phyloP scores from a whole-genome alignment of 495 filamentous ascomycete genomes.

The Neurospora sp. region DNA sequence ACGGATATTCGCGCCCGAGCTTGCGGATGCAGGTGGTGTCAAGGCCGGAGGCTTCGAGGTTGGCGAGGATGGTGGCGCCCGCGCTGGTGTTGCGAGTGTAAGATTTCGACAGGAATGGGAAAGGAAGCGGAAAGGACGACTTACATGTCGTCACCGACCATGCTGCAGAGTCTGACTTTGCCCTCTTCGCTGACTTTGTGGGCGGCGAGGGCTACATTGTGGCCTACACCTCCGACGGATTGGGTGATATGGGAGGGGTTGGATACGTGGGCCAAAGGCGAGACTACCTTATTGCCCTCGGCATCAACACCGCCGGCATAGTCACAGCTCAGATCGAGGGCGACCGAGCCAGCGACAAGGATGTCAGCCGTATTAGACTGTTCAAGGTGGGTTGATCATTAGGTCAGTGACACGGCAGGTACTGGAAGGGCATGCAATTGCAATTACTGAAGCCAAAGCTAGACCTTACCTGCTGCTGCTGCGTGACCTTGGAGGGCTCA shows the following conservation, averaged over 20 bases:
- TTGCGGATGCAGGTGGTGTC: slow-evolving; percentile 51
- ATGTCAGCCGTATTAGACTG: slow-evolving; percentile 40
- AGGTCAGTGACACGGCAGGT: not conserved
- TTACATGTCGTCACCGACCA: slow-evolving; percentile 63
- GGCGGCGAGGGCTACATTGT: slow-evolving; percentile 78
- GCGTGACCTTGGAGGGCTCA: not conserved
- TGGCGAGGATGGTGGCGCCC: slow-evolving; percentile 57
- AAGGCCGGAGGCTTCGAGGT: slow-evolving; percentile 52
- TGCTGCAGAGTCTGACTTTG: slow-evolving; percentile 58
- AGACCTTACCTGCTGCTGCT: not conserved
- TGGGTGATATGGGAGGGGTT: slow-evolving; percentile 74
- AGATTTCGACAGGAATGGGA: too few relatives aligned
- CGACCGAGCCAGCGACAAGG: slow-evolving; percentile 82
- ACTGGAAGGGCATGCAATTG: not conserved
- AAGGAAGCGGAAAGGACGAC: not conserved
- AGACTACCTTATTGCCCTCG: slow-evolving; percentile 2
- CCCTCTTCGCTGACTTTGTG: slow-evolving; percentile 37
- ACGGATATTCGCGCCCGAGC: slow-evolving; percentile 36
- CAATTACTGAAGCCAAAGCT: not conserved
- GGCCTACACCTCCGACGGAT: slow-evolving; percentile 86
- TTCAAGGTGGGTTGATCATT: not conserved
- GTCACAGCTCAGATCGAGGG: slow-evolving; percentile 80
- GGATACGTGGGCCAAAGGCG: slow-evolving; percentile 65
- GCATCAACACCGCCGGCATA: slow-evolving; percentile 28
- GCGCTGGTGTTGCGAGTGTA: slow-evolving; percentile 25